Evolutionary conservation across 1,284 basidiomycete species (phyloP), one percentile per base, ranked within the genome.

Genomic region (Cryptococcus depauperatus): DNA sequence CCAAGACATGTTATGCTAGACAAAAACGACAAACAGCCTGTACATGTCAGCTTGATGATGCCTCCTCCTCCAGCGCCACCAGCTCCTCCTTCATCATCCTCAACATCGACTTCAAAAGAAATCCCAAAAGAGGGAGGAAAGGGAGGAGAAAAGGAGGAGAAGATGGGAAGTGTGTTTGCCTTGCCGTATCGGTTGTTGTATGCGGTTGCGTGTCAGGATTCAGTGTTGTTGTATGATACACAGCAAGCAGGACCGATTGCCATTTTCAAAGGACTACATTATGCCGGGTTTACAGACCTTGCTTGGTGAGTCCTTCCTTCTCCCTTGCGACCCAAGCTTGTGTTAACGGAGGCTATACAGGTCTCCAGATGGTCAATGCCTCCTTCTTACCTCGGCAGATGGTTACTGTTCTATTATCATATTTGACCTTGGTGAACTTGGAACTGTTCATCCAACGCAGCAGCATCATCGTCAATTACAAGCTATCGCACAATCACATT

Each of bases 281-380:
- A 96, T 66, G 89, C 95, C 50, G 88, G 92, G 58, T 97, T 97
- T 63, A 98, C 95, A 1, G 93, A 99, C 73, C 77, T 96, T 72
- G 80, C 84, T 35, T 99, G 93, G 93, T 93, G 60, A 52, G 85
- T 77, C 21, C 3, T 14, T 11, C 5, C 10, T 30, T 3, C 5
- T 6, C 23, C 8, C 16, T 11, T 10, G 6, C 19, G 34, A 19
- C 13, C 26, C 8, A 11, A 22, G 18, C 33, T 33, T 10, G 26
- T 23, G 22, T 7, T 30, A 13, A 30, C 29, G 21, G n/a, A 16
- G 28, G 26, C 10, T n/a, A 11, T 40, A 28, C 62, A 93, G 91
- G 91, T 92, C 92, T 0, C 83, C 90, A 0, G 93, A 98, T 60
- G 93, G 93, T 0, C 90, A 96, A 69, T 82, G 85, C 30, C 77